Percentiles rank a stretch among this genome's conserved stretches.
Evolutionary conservation across 179 eudicot species (phyloP).

Genomic region (Sideroxylon spinosum): DNA sequence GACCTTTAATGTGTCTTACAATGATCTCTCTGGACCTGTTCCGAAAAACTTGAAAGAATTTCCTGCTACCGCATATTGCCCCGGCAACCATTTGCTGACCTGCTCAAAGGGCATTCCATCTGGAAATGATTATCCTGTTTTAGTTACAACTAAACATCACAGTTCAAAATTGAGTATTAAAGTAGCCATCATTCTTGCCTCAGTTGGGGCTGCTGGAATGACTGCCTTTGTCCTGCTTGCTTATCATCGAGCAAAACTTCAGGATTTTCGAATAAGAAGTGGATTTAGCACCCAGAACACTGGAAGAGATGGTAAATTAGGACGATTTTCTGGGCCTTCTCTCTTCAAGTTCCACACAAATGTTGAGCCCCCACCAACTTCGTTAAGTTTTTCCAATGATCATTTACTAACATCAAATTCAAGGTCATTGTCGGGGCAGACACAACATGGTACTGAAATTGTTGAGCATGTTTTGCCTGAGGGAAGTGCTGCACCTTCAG

Average conservation of each 20-base stretch:
- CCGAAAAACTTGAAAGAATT: constrained; percentile 56
- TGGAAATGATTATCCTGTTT: constrained; percentile 21
- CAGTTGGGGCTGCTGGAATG: constrained; percentile 68
- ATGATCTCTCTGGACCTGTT: constrained; percentile 54
- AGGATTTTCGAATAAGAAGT: constrained; percentile 50
- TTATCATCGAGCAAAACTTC: constrained; percentile 60
- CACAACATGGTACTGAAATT: constrained; percentile 48
- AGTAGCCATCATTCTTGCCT: constrained; percentile 73
- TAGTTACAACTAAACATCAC: constrained; percentile 18
- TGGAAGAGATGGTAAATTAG: constrained; percentile 55
- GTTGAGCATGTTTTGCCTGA: constrained; percentile 45
- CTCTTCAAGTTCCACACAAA: constrained; percentile 52
- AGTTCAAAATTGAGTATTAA: constrained; percentile 46
- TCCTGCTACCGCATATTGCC: constrained; percentile 45
- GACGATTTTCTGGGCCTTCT: constrained; percentile 58
- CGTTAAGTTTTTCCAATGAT: constrained; percentile 76
- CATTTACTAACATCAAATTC: constrained; percentile 70
- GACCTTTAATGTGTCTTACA: constrained; percentile 55
- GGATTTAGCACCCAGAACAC: constrained; percentile 44
- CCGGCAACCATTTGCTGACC: constrained; percentile 60
- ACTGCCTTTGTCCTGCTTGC: constrained; percentile 76
- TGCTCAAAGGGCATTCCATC: constrained; percentile 25
- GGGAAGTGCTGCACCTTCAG: constrained; percentile 28
- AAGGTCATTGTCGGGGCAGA: constrained; percentile 65
- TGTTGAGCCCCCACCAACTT: constrained; percentile 49